Conservation (phyloP, 202 grass and related monocot species). For the Carex arenaria region DNA sequence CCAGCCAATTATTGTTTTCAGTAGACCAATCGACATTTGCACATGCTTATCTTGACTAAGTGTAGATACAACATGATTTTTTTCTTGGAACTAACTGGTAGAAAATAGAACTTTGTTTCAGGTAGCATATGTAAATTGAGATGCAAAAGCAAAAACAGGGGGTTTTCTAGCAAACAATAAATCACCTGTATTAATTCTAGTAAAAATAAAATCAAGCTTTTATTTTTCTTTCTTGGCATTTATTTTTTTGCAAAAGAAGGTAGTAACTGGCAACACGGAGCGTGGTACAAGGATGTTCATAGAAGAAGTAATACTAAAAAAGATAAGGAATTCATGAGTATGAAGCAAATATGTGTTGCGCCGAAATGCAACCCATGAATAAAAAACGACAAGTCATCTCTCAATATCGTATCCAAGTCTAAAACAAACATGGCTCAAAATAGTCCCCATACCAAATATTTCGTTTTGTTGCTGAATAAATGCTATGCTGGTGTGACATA, state of each 20-base stretch:
- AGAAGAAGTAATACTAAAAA: neutral
- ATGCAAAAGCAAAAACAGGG: neutral
- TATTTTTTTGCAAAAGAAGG: neutral
- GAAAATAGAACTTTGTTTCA: neutral
- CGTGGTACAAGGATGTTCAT: neutral
- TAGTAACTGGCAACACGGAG: neutral
- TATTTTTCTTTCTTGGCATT: neutral
- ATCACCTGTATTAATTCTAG: neutral
- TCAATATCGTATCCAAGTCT: neutral
- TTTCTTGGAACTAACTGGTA: neutral
- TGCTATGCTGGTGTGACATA: neutral
- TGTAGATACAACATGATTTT: neutral
- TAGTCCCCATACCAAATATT: neutral
- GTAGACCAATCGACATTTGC: neutral
- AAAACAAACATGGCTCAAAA: neutral
- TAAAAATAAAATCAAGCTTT: neutral
- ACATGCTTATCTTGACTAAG: constrained; percentile 9
- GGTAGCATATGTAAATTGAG: neutral
- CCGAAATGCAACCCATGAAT: neutral
- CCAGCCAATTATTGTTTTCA: neutral
- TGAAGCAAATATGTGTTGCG: neutral
- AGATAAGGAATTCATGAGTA: neutral
- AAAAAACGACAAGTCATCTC: neutral
- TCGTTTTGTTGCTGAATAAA: neutral
- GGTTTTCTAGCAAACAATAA: neutral